phyloP scores from a whole-genome alignment of 1,284 basidiomycete species.

The Wolfiporia cocos region DNA sequence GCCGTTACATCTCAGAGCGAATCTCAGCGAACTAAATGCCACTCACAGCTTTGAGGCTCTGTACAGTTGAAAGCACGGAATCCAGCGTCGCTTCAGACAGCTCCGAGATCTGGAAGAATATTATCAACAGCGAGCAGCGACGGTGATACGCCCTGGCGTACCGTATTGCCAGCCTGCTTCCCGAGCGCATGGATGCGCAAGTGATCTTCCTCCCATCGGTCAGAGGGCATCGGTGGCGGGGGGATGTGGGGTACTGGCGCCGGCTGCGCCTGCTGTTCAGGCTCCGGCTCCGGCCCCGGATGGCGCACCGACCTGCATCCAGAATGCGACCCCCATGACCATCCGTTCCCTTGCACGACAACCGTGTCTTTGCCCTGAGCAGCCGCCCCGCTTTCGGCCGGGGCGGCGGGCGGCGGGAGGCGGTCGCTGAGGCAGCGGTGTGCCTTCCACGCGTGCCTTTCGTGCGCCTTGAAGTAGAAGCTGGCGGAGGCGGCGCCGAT shows the following conservation, averaged over 20 bases:
- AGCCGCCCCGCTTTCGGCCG: background rate
- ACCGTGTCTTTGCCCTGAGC: background rate
- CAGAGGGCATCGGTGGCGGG: slow-evolving; percentile 2
- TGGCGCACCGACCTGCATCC: too few relatives aligned
- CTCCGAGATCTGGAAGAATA: too few relatives aligned
- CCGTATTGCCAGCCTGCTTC: background rate
- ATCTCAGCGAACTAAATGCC: background rate
- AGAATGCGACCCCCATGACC: too few relatives aligned
- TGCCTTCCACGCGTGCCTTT: slow-evolving; percentile 9
- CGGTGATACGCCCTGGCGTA: too few relatives aligned
- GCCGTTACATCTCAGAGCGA: too few relatives aligned
- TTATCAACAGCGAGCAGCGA: too few relatives aligned
- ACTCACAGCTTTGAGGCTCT: slow-evolving; percentile 55
- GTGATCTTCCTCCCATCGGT: slow-evolving; percentile 3
- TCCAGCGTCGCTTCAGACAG: slow-evolving; percentile 71
- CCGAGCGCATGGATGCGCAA: slow-evolving; percentile 1
- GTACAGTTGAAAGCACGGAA: slow-evolving; percentile 46
- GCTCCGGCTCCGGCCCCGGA: too few relatives aligned
- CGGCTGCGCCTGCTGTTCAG: background rate
- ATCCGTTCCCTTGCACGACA: too few relatives aligned
- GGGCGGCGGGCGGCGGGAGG: slow-evolving; percentile 24
- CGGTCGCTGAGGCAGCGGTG: slow-evolving; percentile 25
- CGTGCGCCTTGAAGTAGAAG: slow-evolving; percentile 31
- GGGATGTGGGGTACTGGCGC: slow-evolving; percentile 1
- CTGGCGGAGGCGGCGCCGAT: slow-evolving; percentile 51